Percentiles rank a stretch among this genome's conserved stretches.
These are phyloP conservation scores for Sutorius australiensis DNA, from an alignment of 768 basidiomycete species.

Conservation along the genomic window DNA sequence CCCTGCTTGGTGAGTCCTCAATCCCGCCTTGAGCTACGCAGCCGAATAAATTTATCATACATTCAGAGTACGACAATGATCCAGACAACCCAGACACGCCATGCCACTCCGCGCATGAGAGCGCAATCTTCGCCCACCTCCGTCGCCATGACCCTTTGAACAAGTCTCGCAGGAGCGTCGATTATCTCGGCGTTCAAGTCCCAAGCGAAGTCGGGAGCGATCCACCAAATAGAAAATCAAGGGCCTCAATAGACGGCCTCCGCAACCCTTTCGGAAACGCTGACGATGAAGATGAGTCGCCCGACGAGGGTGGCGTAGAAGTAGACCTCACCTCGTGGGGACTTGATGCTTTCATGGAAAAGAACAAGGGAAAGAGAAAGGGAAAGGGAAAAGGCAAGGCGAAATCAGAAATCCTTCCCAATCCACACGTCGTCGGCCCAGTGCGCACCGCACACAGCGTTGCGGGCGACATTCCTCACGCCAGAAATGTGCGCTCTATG, in stretches of 20 bases:
- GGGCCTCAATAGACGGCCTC: conserved; percentile 58
- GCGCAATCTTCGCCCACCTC: conserved; percentile 81
- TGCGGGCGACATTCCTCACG: conserved; percentile 37
- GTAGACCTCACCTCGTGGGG: conserved; percentile 86
- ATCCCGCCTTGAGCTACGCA: neutral
- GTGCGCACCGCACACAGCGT: conserved; percentile 43
- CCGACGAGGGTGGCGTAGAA: conserved; percentile 52
- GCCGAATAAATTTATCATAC: neutral
- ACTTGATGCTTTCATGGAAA: conserved; percentile 69
- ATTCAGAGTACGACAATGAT: conserved; percentile 87
- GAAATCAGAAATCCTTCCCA: conserved; percentile 40
- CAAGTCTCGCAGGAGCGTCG: conserved; percentile 50
- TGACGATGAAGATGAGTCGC: conserved; percentile 50
- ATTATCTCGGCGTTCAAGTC: conserved; percentile 64
- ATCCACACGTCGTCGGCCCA: conserved; percentile 37
- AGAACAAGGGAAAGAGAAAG: conserved; percentile 53
- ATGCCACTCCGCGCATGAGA: conserved; percentile 69
- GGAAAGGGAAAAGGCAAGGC: conserved; percentile 37
- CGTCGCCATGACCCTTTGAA: conserved; percentile 52
- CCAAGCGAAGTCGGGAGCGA: conserved; percentile 61
- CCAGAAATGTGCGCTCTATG: conserved; percentile 54
- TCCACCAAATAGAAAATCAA: conserved; percentile 46
- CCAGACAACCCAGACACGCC: conserved; percentile 59
- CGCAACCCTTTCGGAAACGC: conserved; percentile 74
- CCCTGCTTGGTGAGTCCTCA: conserved; percentile 62